Evolutionary conservation across 306 rosid species (phyloP).

Genomic region (Carpinus fangiana): DNA sequence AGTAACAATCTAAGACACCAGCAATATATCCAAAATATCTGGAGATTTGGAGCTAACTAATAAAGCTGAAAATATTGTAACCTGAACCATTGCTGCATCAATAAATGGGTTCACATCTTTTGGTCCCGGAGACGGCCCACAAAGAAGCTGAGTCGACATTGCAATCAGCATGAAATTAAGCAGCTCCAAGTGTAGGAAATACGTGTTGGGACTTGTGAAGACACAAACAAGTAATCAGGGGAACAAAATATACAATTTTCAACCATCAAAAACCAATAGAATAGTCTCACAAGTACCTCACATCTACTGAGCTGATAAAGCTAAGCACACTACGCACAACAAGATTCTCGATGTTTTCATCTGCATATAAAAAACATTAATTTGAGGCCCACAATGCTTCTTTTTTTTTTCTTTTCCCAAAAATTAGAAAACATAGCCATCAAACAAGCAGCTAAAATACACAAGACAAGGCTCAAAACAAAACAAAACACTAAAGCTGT

Average conservation of each 20-base stretch:
- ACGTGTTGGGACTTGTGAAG: conserved; percentile 53
- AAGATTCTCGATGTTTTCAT: conserved; percentile 62
- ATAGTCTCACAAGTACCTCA: conserved; percentile 64
- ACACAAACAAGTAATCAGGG: conserved; percentile 39
- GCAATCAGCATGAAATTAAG: conserved; percentile 88
- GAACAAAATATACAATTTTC: conserved; percentile 21
- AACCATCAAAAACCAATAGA: conserved; percentile 34
- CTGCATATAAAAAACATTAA: conserved; percentile 54
- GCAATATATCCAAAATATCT: conserved; percentile 22
- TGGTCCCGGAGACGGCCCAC: conserved; percentile 91
- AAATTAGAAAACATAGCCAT: conserved; percentile 1
- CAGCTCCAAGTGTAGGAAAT: conserved; percentile 84
- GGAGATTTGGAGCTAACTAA: conserved; percentile 22
- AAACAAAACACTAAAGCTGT: not conserved
- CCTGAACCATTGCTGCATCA: conserved; percentile 96
- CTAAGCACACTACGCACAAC: conserved; percentile 67
- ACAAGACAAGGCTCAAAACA: not conserved
- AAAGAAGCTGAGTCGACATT: conserved; percentile 97
- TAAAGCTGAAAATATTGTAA: conserved; percentile 38
- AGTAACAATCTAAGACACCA: conserved; percentile 25
- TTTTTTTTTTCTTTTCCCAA: not conserved
- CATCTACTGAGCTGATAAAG: conserved; percentile 78
- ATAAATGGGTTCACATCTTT: conserved; percentile 84
- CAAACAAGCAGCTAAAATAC: not conserved
- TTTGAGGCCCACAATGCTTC: not conserved